Conservation (phyloP, 2,329 filamentous ascomycete species). For the Apiospora hydei region DNA sequence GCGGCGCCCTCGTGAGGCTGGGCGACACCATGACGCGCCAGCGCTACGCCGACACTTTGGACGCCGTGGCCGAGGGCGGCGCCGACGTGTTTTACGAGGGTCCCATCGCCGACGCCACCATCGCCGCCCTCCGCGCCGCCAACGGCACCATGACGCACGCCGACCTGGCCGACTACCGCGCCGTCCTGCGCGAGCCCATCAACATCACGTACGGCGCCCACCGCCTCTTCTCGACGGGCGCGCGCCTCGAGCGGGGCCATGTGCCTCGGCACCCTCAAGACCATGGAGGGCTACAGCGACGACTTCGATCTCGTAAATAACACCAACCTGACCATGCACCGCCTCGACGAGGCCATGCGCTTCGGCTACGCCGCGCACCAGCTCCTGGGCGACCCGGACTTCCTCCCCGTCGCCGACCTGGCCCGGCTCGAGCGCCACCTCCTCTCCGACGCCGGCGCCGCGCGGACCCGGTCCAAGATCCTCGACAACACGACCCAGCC, state of each 20-base stretch:
- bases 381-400: conserved; percentile 84
- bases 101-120: conserved; percentile 75
- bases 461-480: conserved; percentile 70
- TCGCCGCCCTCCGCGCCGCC: conserved; percentile 68
- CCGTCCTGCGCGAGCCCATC: conserved; percentile 68
- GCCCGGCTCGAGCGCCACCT: conserved; percentile 71
- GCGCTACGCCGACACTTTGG: conserved; percentile 78
- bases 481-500: conserved; percentile 75
- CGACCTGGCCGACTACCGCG: conserved; percentile 65
- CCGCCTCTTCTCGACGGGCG: conserved; percentile 72
- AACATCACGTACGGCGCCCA: conserved; percentile 73
- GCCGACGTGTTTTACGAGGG: conserved; percentile 78
- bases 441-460: conserved; percentile 66
- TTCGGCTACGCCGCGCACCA: conserved; percentile 85
- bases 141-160: conserved; percentile 77
- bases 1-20: conserved; percentile 73
- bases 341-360: conserved; percentile 85
- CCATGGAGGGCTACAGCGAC: conserved; percentile 74
- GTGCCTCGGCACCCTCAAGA: conserved; percentile 79
- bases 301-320: conserved; percentile 56
- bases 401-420: conserved; percentile 64
- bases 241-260: conserved; percentile 83
- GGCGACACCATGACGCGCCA: conserved; percentile 83
- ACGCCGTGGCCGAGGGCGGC: conserved; percentile 77
- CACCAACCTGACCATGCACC: conserved; percentile 76